These are phyloP conservation scores for Albizia julibrissin DNA, from an alignment of 306 rosid species.

Conservation along the genomic window DNA sequence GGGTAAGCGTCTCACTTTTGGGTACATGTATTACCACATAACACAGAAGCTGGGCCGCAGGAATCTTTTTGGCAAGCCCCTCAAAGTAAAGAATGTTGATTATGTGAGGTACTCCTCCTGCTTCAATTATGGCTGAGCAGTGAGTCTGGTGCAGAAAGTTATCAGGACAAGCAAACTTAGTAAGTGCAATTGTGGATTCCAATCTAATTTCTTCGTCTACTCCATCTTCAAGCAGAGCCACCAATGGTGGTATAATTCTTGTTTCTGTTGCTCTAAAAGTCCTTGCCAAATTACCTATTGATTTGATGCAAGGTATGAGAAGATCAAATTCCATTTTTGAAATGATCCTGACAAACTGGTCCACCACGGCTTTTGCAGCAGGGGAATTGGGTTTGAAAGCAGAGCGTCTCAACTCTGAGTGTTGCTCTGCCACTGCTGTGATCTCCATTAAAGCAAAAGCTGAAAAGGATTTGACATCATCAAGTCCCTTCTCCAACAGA, in stretches of 20 bases:
- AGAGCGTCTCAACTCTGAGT: constrained; percentile 55
- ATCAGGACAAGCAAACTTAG: constrained; percentile 53
- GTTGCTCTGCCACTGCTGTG: constrained; percentile 59
- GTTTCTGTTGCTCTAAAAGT: constrained; percentile 69
- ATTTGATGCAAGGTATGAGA: constrained; percentile 45
- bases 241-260: constrained; percentile 49
- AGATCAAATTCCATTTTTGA: constrained; percentile 42
- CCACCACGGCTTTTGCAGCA: constrained; percentile 63
- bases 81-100: constrained; percentile 50
- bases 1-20: constrained; percentile 54
- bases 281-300: constrained; percentile 62
- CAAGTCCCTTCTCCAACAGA: constrained; percentile 55
- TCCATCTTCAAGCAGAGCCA: constrained; percentile 59
- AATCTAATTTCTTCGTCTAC: constrained; percentile 33
- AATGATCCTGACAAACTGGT: constrained; percentile 49
- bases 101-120: constrained; percentile 57
- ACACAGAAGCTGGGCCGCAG: constrained; percentile 45
- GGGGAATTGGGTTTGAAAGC: constrained; percentile 74
- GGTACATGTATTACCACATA: constrained; percentile 55
- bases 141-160: constrained; percentile 58
- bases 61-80: constrained; percentile 44
- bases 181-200: constrained; percentile 56
- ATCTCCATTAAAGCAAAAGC: constrained; percentile 64
- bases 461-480: constrained; percentile 45
- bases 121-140: constrained; percentile 58